Percentiles rank a stretch among this genome's conserved stretches.
These are phyloP conservation scores for Septoria petroselini DNA, from an alignment of 2,329 filamentous ascomycete genomes.

Conservation along the genomic window DNA sequence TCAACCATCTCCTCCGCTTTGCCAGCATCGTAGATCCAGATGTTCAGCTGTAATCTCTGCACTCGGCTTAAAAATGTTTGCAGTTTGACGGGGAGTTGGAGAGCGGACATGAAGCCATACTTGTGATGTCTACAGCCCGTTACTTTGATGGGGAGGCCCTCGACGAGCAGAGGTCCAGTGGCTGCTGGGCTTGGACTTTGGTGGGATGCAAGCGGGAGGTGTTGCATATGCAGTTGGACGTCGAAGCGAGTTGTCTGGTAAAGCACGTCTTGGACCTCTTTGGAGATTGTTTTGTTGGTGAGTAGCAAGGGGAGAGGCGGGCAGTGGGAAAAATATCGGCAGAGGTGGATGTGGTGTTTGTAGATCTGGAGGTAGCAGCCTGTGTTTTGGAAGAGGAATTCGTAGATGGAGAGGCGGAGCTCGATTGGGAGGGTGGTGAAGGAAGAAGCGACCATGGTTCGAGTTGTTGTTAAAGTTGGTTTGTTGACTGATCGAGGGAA, in stretches of 20 bases:
- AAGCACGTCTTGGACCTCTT: slow-evolving; percentile 2
- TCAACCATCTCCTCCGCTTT: neutral
- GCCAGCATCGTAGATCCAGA: neutral
- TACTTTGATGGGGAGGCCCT: too few relatives aligned
- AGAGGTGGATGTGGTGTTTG: slow-evolving; percentile 2
- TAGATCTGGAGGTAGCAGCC: slow-evolving; percentile 3
- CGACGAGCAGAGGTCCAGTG: too few relatives aligned
- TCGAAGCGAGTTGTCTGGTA: neutral
- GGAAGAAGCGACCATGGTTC: too few relatives aligned
- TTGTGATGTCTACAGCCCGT: neutral
- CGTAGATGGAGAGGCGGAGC: slow-evolving; percentile 1
- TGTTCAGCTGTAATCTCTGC: neutral
- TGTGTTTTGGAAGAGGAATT: neutral
- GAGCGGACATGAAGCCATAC: neutral
- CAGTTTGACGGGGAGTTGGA: neutral
- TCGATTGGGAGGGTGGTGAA: neutral
- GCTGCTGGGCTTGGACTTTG: too few relatives aligned
- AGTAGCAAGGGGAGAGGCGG: slow-evolving; percentile 1
- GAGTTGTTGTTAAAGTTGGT: too few relatives aligned
- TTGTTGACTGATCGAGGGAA: too few relatives aligned
- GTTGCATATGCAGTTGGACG: slow-evolving; percentile 5
- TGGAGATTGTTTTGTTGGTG: neutral
- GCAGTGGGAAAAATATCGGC: neutral
- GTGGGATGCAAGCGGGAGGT: neutral
- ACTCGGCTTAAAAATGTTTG: neutral